Base-by-base conservation (phyloP, 2,329 filamentous ascomycete species). In the Verticillium tricorpus region DNA sequence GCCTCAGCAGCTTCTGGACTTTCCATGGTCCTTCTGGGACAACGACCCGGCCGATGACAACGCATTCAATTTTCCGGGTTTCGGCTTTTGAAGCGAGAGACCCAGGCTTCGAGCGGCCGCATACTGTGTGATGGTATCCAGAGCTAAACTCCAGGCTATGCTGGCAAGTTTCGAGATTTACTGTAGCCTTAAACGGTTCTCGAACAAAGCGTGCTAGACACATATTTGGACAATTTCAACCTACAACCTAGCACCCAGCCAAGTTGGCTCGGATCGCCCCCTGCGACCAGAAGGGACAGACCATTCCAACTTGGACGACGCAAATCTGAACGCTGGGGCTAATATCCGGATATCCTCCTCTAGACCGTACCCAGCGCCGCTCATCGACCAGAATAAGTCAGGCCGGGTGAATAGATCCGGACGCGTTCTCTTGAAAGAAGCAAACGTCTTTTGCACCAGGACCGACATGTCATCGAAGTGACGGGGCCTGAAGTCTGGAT, bases 391-490 rank as follows among this genome's bases (percentile, higher is more conserved):
- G 56, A 65, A 65, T 45, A 59, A 58, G 40, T 64, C 60, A 5
- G 58, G 58, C 5, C 58, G 58, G 1, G 39, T 60, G 25, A 64
- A 65, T 17, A 65, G 25, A 35, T 65, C 62, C 11, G 64, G 62
- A 2, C 64, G 62, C 11, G 61, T 31, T 37, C 59, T 62, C 19
- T 39, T 17, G 34, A 63, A 56, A 2, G 62, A 62, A 5, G 39
- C 59, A n/a, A 40, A 39, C 12, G 59, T 59, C 32, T 63, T 64
- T 4, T 45, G 34, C 19, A 66, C 25, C 5, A 68, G 59, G 1
- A 61, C 34, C 9, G 31, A 15, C 67, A 69, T 69, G n/a, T 69
- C 66, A 19, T 69, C 68, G 17, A 57, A 67, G 31, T 69, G 65
- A 4, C 68, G 64, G 14, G 60, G 59, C 14, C 37, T 34, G 54